Base-by-base conservation (phyloP, 768 basidiomycete genomes). In the Crassisporium funariophilum region DNA sequence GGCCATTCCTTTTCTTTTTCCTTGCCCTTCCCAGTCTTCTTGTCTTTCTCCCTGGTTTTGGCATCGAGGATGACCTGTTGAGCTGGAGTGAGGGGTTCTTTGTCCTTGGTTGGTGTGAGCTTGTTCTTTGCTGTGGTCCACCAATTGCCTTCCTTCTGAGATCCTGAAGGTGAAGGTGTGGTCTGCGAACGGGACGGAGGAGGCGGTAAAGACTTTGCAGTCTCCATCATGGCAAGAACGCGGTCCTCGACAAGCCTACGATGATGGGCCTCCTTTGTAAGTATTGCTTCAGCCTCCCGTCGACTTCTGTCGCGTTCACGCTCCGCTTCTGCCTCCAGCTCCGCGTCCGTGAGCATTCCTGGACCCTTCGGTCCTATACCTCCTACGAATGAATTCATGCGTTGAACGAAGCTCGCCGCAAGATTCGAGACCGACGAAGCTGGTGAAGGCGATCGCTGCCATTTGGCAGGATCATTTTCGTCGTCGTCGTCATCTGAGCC, bases 321-420 rank as follows among this genome's bases (percentile, higher is more conserved):
- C 48, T 85, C 79, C 7, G 88, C 89, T 51, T 91, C 86, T 2
- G 86, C 88, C 65, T 91, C 90, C 7, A 93, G 66, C 60, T 93
- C 87, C 0, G 84, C 87, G 58, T 91, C 88, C 2, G 84, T 79
- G 2, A 79, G 86, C 57, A 76, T 64, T 3, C 50, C 54, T 5
- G 70, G 64, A 5, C 72, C 67, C 34, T 73, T 73, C 12, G 69
- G 69, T 5, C 75, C 66, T 3, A 79, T 76, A 35, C 74, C 76
- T 33, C 73, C 78, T 46, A 91, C 79, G 46, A 90, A 71, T 13
- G 77, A 78, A 33, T 82, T 81, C n/a, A 91, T 81, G 29, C 83
- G 79, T 51, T 88, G 84, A 5, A 86, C 87, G 46, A 91, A 76
- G 64, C 76, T 86, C 12, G 85, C 75, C 33, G 88, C 89, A 49